Base-by-base conservation (phyloP, 2,329 filamentous ascomycete species). In the Botrytis deweyae region DNA sequence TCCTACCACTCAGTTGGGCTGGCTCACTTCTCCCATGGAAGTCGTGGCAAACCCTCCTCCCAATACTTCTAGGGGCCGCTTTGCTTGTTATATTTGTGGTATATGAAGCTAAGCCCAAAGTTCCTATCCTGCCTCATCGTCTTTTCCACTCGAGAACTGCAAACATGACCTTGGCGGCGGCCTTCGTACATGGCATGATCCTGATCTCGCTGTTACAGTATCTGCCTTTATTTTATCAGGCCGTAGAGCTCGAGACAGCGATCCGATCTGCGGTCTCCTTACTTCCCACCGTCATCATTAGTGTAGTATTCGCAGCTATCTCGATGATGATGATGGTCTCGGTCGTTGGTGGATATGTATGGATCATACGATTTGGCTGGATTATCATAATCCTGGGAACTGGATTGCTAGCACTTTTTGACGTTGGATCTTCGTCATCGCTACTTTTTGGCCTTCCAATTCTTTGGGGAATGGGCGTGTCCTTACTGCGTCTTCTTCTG, bases 21-120 rank as follows among this genome's bases (percentile, higher is more conserved):
- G 90, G 89, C 44, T 84, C 90, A 18, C 86, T 89, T 81, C 92
- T 78, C 78, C 85, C 22, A 0, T 92, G 90, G 90, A 79, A 82
- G 63, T 88, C 86, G 12, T 91, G 87, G 85, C 84, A 85, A 2
- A 90, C 88, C 0, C 81, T 92, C 5, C 84, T 90, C 0, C 90
- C 90, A 0, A 80, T 93, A 18, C 79, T 88, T 5, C 59, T 91
- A 20, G 89, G 89, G 2, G 8, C n/a, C 22, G 42, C 16, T 20
- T 10, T 67, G 18, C 16, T 52, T 10, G 78, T 82, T 1, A 78
- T 92, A 10, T 77, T 85, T 8, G 81, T 78, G 10, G 89, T 90
- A 77, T 76, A 75, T 49, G 88, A 91, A 79, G 55, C 42, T 36
- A 64, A 65, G 46, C 66, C 76, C 4, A 38, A 0, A 1, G 12